phyloP scores from a whole-genome alignment of 1,284 basidiomycete species.

The Papiliotrema nemorosa region DNA sequence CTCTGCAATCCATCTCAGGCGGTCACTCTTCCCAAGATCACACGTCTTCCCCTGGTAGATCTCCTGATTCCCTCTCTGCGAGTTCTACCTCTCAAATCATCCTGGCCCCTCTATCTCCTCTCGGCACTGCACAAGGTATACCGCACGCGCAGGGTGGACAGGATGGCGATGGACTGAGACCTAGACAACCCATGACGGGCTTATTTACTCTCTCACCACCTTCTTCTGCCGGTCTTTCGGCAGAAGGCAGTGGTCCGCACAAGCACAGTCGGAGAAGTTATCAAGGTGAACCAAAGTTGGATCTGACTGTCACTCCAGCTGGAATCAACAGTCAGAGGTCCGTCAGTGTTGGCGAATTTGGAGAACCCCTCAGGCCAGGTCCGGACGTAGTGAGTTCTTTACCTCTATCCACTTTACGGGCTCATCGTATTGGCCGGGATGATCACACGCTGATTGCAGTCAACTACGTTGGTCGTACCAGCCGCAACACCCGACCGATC shows the following conservation, averaged over 20 bases:
- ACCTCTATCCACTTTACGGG: too few species aligned
- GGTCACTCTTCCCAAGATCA: neutral
- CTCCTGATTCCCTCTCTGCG: neutral
- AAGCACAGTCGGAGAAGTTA: neutral
- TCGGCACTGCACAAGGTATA: too few species aligned
- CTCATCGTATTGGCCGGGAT: neutral
- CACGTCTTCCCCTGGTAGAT: neutral
- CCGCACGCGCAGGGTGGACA: neutral
- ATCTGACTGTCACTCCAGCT: neutral
- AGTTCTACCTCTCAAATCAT: neutral
- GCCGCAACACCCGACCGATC: neutral
- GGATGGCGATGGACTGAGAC: neutral
- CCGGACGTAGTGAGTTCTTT: conserved; percentile 1
- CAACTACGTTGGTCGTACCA: neutral
- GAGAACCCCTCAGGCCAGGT: neutral
- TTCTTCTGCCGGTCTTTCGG: neutral
- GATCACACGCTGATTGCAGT: neutral
- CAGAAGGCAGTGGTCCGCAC: neutral
- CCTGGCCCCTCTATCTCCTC: neutral
- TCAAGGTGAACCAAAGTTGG: neutral
- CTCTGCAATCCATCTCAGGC: neutral
- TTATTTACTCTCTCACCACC: conserved; percentile 1
- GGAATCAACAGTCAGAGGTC: neutral
- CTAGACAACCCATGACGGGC: neutral
- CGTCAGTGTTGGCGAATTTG: conserved; percentile 3